phyloP scores from a whole-genome alignment of 495 filamentous ascomycete species.

The Tuber calosporum region DNA sequence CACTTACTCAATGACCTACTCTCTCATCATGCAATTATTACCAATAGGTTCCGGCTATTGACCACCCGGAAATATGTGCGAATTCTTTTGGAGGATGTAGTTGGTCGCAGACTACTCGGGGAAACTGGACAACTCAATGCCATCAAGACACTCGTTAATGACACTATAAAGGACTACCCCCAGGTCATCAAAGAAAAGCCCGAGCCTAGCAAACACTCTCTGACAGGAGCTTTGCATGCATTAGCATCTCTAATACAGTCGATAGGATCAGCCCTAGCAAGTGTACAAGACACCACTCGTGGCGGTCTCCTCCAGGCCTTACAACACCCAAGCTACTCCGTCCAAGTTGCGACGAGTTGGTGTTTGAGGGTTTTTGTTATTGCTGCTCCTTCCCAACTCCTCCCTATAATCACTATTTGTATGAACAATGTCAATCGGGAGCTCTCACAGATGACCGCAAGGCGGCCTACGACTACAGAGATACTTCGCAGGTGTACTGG shows the following conservation, averaged over 20 bases:
- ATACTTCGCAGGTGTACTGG: slow-evolving; percentile 80
- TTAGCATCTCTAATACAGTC: slow-evolving; percentile 69
- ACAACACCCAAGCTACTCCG: slow-evolving; percentile 90
- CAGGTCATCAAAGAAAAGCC: slow-evolving; percentile 84
- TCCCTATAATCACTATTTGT: slow-evolving; percentile 86
- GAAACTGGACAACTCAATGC: slow-evolving; percentile 80
- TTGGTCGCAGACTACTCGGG: slow-evolving; percentile 74
- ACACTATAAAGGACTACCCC: slow-evolving; percentile 88
- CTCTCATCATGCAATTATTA: slow-evolving; percentile 63
- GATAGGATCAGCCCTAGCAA: slow-evolving; percentile 71
- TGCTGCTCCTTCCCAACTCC: slow-evolving; percentile 81
- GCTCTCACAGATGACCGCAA: slow-evolving; percentile 64
- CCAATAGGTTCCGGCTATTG: slow-evolving; percentile 81
- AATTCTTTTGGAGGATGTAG: slow-evolving; percentile 71
- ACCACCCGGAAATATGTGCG: slow-evolving; percentile 79
- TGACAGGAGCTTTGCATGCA: slow-evolving; percentile 72
- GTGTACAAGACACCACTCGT: slow-evolving; percentile 68
- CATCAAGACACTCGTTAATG: slow-evolving; percentile 74
- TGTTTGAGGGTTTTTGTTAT: slow-evolving; percentile 81
- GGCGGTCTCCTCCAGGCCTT: slow-evolving; percentile 86
- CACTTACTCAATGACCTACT: slow-evolving; percentile 76
- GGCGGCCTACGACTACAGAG: slow-evolving; percentile 51
- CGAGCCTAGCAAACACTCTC: slow-evolving; percentile 79
- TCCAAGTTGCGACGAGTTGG: slow-evolving; percentile 79
- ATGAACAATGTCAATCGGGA: slow-evolving; percentile 93